These are phyloP conservation scores for Pestalotiopsis sp. DNA, from an alignment of 2,329 filamentous ascomycete species.

Conservation along the genomic window DNA sequence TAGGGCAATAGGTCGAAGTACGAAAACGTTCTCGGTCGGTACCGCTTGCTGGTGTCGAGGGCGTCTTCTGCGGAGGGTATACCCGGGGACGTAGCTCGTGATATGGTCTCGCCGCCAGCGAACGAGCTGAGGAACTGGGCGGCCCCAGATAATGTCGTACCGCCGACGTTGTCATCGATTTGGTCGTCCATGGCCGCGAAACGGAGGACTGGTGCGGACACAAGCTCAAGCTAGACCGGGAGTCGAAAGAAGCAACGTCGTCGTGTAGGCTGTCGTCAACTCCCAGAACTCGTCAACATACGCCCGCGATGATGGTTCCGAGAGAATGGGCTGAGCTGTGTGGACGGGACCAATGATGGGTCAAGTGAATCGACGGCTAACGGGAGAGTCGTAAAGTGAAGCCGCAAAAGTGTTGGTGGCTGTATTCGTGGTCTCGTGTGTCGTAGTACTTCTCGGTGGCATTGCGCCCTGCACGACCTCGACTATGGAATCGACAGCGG, in stretches of 20 bases:
- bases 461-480: background rate
- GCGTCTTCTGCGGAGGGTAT: conserved; percentile 50
- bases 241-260: background rate
- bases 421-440: conserved; percentile 5
- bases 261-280: background rate
- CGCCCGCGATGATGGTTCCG: conserved; percentile 15
- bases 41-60: conserved; percentile 62
- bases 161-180: conserved; percentile 36
- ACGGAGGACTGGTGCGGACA: background rate
- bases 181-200: conserved; percentile 38
- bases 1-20: conserved; percentile 94
- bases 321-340: background rate
- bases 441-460: background rate
- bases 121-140: conserved; percentile 42
- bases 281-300: conserved; percentile 15
- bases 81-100: conserved; percentile 84
- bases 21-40: conserved; percentile 87
- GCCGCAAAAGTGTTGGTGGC: background rate
- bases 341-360: background rate
- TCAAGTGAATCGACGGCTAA: background rate
- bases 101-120: conserved; percentile 67
- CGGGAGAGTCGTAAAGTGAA: background rate
- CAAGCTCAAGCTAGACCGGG: background rate
- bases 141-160: conserved; percentile 36
- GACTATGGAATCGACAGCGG: background rate